phyloP scores from a whole-genome alignment of 129 eudicot species.

The Helianthus annuus region HanXRQr2.0-SUNRISE NC_035442.2:168435461-168435960 shows the following conservation, averaged over 20 bases:
- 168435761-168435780: background rate
- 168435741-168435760: background rate
- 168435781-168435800: background rate
- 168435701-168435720: background rate
- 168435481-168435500: constrained; percentile 37
- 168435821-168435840: background rate
- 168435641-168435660: background rate
- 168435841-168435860: background rate
- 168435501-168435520: background rate
- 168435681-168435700: constrained; percentile 4
- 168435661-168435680: constrained; percentile 16
- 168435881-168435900: background rate
- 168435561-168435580: constrained; percentile 51
- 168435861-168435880: background rate
- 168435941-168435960: background rate
- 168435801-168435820: background rate
- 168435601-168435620: constrained; percentile 59
- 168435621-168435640: background rate
- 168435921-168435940: background rate
- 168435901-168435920: background rate
- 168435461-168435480: constrained; percentile 73
- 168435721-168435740: background rate
- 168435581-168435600: constrained; percentile 77
- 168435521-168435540: background rate
- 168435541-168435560: background rate